Evolutionary conservation across 1,284 basidiomycete genomes (phyloP).

Genomic region (Sporisorium scitamineum): DNA sequence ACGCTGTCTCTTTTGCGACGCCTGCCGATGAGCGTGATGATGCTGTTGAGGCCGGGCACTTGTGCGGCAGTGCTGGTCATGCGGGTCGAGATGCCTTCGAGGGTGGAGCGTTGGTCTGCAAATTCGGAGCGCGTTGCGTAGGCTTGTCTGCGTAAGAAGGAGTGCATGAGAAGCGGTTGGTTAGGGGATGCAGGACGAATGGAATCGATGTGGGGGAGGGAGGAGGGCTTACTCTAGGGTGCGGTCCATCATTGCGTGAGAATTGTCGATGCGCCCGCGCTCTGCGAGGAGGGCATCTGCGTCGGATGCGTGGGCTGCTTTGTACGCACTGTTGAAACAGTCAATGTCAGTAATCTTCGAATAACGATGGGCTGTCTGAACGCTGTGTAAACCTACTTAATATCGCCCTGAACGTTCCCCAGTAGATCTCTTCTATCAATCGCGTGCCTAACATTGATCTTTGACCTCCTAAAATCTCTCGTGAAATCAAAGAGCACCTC

Average conservation of each 20-base stretch:
- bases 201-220: not conserved
- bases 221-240: constrained; percentile 77
- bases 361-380: too few species aligned
- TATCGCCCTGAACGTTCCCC: constrained; percentile 92
- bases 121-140: constrained; percentile 97
- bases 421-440: constrained; percentile 87
- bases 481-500: constrained; percentile 90
- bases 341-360: not conserved
- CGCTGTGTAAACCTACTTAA: constrained; percentile 76
- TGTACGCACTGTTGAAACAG: constrained; percentile 75
- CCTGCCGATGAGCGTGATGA: constrained; percentile 91
- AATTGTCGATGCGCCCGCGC: constrained; percentile 87
- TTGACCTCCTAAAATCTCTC: constrained; percentile 74
- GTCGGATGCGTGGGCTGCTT: constrained; percentile 77
- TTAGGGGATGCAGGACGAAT: constrained; percentile 2
- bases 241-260: constrained; percentile 93
- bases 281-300: constrained; percentile 89
- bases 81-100: constrained; percentile 82
- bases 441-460: constrained; percentile 76
- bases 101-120: constrained; percentile 80
- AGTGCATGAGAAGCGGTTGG: not conserved
- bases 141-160: constrained; percentile 82
- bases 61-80: constrained; percentile 79
- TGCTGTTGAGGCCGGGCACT: constrained; percentile 91
- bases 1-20: constrained; percentile 88